phyloP scores from a whole-genome alignment of 2,329 filamentous ascomycete species.

The Cryphonectria naterciae region DNA sequence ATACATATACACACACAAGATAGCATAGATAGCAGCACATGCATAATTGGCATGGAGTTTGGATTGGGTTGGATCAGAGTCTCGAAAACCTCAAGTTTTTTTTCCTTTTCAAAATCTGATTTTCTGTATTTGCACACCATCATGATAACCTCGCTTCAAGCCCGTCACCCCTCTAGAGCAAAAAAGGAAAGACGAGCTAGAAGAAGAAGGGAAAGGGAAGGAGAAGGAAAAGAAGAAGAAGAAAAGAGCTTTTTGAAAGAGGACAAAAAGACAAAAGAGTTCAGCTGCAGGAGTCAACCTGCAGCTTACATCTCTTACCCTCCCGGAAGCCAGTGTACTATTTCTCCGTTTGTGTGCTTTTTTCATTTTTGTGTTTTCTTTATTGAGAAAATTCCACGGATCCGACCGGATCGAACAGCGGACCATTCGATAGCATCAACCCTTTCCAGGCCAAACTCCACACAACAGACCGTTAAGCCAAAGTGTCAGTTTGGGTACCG shows the following conservation, averaged over 20 bases:
- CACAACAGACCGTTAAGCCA: neutral
- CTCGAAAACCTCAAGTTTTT: neutral
- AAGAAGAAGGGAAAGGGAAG: neutral
- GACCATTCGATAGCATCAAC: neutral
- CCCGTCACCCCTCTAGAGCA: no score
- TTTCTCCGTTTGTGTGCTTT: neutral
- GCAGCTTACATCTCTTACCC: neutral
- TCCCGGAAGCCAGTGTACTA: neutral
- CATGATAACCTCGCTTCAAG: neutral
- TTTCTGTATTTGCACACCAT: neutral
- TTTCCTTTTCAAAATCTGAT: neutral
- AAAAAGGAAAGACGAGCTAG: neutral
- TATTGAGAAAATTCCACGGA: neutral
- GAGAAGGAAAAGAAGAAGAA: neutral
- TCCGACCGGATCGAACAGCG: neutral
- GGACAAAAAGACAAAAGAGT: neutral
- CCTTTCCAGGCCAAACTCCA: conserved; percentile 8
- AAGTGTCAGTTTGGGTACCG: neutral
- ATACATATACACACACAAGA: neutral
- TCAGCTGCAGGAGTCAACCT: neutral
- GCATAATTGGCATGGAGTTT: conserved; percentile 1
- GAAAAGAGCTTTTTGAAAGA: neutral
- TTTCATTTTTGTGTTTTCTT: neutral
- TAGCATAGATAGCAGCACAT: neutral
- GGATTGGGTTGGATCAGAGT: neutral